Evolutionary conservation across 208 protist genomes (phyloP).

Genomic region (Strigomonas galati): DNA sequence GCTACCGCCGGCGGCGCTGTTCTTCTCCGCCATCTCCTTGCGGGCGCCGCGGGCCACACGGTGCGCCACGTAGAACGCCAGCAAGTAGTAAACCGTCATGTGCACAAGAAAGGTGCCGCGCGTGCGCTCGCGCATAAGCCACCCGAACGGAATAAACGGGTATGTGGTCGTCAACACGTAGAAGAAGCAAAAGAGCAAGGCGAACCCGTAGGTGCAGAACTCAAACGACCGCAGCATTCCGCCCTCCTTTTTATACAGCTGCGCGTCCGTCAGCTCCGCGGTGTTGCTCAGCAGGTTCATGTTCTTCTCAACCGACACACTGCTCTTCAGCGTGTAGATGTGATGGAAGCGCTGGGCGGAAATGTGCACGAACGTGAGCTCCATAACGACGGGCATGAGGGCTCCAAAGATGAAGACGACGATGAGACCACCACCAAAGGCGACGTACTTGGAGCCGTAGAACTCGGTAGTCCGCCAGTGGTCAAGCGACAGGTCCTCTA

Average conservation of each 20-base stretch:
- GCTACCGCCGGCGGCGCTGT: too few species aligned
- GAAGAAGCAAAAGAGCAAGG: constrained; percentile 20
- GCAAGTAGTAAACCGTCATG: constrained; percentile 21
- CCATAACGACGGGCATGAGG: constrained; percentile 61
- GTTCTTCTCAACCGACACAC: not conserved
- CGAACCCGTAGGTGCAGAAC: constrained; percentile 21
- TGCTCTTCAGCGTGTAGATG: not conserved
- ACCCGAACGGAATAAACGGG: constrained; percentile 72
- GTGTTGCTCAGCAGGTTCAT: constrained; percentile 7
- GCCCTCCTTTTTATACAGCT: constrained; percentile 17
- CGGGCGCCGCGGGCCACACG: constrained; percentile 25
- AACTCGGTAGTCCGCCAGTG: constrained; percentile 55
- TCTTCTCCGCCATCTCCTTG: not conserved
- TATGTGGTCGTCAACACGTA: constrained; percentile 68
- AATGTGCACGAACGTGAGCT: constrained; percentile 37
- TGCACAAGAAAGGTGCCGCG: constrained; percentile 35
- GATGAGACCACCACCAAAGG: constrained; percentile 50
- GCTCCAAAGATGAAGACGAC: constrained; percentile 62
- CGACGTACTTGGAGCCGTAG: constrained; percentile 49
- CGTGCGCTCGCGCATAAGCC: constrained; percentile 61
- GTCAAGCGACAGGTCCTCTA: constrained; percentile 35
- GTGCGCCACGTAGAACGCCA: constrained; percentile 21
- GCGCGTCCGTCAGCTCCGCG: constrained; percentile 16
- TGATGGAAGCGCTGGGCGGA: constrained; percentile 8
- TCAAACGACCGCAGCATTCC: constrained; percentile 53